phyloP scores from a whole-genome alignment of 441 rosid genomes.

The Dalechampia spathulata region DNA sequence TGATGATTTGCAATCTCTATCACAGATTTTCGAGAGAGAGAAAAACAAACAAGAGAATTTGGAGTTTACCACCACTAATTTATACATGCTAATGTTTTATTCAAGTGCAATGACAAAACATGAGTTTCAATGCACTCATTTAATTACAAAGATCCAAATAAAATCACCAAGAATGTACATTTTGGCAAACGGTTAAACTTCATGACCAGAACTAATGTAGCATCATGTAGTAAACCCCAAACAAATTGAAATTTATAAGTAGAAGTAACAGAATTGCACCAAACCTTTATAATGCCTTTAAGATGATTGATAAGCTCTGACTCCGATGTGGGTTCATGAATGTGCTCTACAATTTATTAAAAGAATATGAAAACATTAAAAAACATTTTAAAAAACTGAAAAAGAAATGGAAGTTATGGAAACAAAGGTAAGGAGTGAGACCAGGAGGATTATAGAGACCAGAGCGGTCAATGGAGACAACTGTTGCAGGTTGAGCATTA shows the following conservation, averaged over 20 bases:
- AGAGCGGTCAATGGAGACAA: slow-evolving; percentile 69
- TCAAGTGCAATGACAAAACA: no score
- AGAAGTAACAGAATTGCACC: no score
- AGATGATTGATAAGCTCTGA: slow-evolving; percentile 88
- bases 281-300: slow-evolving; percentile 84
- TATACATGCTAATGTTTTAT: no score
- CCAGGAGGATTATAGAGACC: slow-evolving; percentile 52
- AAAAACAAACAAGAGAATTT: no score
- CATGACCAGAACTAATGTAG: background rate
- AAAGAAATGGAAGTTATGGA: background rate
- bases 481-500: slow-evolving; percentile 15
- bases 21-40: no score
- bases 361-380: slow-evolving; percentile 1
- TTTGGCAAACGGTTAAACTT: slow-evolving; percentile 12
- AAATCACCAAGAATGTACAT: background rate
- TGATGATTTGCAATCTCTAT: no score
- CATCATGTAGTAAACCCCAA: no score
- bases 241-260: no score
- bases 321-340: slow-evolving; percentile 46
- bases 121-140: no score
- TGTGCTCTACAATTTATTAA: slow-evolving; percentile 43
- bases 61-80: no score
- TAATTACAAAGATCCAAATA: background rate
- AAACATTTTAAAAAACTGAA: background rate
- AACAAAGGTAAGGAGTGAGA: slow-evolving; percentile 4